Percentiles rank a stretch among this genome's conserved stretches.
Evolutionary conservation across 139 green algal genomes (phyloP).

Genomic region (Coelastrella sp.): DNA sequence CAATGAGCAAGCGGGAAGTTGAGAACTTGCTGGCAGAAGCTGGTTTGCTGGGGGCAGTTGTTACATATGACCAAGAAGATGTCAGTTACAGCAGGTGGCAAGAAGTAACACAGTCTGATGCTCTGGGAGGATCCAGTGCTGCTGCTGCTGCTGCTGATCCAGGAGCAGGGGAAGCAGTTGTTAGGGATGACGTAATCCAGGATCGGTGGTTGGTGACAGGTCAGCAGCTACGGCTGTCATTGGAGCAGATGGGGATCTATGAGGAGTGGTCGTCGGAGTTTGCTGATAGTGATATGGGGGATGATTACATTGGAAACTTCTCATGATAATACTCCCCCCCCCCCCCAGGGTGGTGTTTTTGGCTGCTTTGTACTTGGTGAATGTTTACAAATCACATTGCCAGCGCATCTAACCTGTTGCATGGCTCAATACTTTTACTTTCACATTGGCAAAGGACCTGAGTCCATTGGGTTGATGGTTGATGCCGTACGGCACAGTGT

Average conservation of each 20-base stretch:
- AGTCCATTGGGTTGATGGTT: too few species aligned
- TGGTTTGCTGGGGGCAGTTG: slow-evolving; percentile 49
- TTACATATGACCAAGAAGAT: not conserved
- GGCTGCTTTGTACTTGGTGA: too few species aligned
- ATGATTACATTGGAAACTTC: slow-evolving; percentile 70
- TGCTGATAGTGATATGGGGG: slow-evolving; percentile 58
- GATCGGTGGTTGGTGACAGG: slow-evolving; percentile 66
- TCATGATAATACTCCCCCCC: not conserved
- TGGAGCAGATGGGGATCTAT: slow-evolving; percentile 74
- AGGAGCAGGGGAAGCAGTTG: not conserved
- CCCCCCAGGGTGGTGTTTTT: too few species aligned
- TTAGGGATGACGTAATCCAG: not conserved
- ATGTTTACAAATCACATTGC: too few species aligned
- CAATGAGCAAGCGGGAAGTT: slow-evolving; percentile 12
- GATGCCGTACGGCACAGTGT: too few species aligned
- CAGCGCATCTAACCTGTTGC: too few species aligned
- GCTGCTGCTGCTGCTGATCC: not conserved
- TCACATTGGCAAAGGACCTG: too few species aligned
- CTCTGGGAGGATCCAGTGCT: too few species aligned
- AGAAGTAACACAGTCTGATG: not conserved
- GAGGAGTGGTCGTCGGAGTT: slow-evolving; percentile 57
- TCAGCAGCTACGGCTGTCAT: slow-evolving; percentile 74
- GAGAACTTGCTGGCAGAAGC: slow-evolving; percentile 65
- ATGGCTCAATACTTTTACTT: too few species aligned
- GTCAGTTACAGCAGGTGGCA: not conserved